Evolutionary conservation across 2,329 filamentous ascomycete species (phyloP).

Genomic region (Geosmithia morbida): DNA sequence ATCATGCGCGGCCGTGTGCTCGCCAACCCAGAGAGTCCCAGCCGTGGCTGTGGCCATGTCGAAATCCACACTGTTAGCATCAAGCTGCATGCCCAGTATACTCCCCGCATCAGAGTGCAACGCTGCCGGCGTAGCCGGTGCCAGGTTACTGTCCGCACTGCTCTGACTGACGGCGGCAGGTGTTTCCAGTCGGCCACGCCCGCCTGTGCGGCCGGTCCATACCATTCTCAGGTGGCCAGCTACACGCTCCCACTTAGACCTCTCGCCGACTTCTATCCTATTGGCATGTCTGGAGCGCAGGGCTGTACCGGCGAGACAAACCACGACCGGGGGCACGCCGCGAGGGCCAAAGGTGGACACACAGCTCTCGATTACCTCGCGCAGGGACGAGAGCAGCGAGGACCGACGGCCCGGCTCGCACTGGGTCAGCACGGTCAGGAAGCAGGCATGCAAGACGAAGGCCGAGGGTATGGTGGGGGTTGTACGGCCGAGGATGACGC

Average conservation of each 20-base stretch:
- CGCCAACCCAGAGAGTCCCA: neutral
- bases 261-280: slow-evolving; percentile 16
- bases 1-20: neutral
- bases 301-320: slow-evolving; percentile 19
- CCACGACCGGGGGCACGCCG: slow-evolving; percentile 18
- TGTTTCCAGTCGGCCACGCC: neutral
- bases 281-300: slow-evolving; percentile 12
- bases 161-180: no score
- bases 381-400: slow-evolving; percentile 19
- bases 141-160: no score
- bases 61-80: neutral
- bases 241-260: slow-evolving; percentile 14
- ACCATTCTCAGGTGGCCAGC: slow-evolving; percentile 11
- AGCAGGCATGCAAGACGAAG: slow-evolving; percentile 20
- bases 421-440: slow-evolving; percentile 18
- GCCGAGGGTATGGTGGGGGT: slow-evolving; percentile 19
- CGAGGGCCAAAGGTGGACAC: slow-evolving; percentile 15
- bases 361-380: slow-evolving; percentile 19
- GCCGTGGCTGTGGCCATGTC: neutral
- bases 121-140: no score
- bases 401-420: slow-evolving; percentile 15
- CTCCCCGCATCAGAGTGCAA: neutral
- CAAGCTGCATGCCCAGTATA: neutral
- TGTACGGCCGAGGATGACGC: slow-evolving; percentile 17
- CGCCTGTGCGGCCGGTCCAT: slow-evolving; percentile 7